A percentile compares a stretch with the other conserved stretches of the same genome.
Conservation (phyloP, 1,139 yeast genomes). For the Sugiyamaella japonica region DNA sequence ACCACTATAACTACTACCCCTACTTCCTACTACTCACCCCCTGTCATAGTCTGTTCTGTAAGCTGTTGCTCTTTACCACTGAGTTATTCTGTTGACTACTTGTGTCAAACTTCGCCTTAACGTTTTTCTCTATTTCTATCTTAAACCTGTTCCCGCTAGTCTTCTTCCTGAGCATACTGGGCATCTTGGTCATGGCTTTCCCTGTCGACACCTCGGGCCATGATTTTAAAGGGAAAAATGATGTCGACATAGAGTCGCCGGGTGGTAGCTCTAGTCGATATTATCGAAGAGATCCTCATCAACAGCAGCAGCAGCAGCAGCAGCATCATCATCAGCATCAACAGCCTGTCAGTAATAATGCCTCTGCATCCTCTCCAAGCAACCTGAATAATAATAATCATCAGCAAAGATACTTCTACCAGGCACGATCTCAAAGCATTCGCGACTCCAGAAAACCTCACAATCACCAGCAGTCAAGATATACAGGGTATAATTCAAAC, state of each 20-base stretch:
- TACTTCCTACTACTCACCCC: background rate
- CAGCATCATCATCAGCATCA: background rate
- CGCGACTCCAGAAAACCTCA: slow-evolving; percentile 2
- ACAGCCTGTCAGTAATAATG: background rate
- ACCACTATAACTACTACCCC: background rate
- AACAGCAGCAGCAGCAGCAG: background rate
- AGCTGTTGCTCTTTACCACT: background rate
- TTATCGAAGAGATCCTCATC: background rate
- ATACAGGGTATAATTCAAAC: background rate
- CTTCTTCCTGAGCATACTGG: background rate
- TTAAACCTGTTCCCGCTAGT: background rate
- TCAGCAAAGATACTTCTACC: background rate
- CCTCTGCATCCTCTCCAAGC: too few relatives aligned
- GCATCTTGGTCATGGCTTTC: slow-evolving; percentile 5
- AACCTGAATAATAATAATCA: background rate
- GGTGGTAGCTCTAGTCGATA: background rate
- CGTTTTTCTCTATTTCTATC: too few relatives aligned
- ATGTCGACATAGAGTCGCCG: background rate
- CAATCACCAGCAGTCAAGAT: background rate
- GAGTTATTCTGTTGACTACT: background rate
- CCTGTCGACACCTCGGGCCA: background rate
- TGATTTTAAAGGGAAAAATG: background rate
- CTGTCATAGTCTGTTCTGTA: background rate
- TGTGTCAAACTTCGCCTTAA: background rate
- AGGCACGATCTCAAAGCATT: background rate